Evolutionary conservation across 2,329 filamentous ascomycete genomes (phyloP), one percentile per base, ranked within the genome.

Genomic region (Penicillium aurantiogriseum): DNA sequence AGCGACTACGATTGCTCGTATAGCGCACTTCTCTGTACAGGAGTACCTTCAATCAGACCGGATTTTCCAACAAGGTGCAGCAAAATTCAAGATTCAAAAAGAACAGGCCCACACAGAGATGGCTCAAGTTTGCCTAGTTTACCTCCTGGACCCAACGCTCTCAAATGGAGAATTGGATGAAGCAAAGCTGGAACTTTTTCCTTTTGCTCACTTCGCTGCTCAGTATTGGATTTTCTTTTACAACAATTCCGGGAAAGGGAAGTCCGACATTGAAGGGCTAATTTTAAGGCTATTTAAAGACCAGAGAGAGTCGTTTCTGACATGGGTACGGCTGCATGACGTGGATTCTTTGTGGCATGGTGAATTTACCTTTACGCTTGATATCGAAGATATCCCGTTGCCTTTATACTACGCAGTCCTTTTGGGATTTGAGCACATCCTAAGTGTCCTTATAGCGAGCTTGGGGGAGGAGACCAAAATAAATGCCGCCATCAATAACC

Each of bases 1-100:
- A 4, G 0, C 11, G 10, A 31, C 0, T 31, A 8, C 50, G 15
- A 56, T 39, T 9, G 56, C 67, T 29, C 66, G 62, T 17, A 67
- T 74, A 40, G 68, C 68, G 5, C 69, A 73, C 55, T 73, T 70
- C 51, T 73, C 71, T 3, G 66, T 73, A 0, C 64, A 71, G 47
- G 69, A 73, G 53, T 73, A 74, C 51, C 62, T 74, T 15, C 36
- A 63, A 44, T 72, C 67, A 5, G 63, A 67, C 29, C 63, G 67
- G 5, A 69, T 61, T 17, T 0, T 7, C 3, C 35, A 49, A 45
- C 50, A 54, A 25, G 49, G 17, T 3, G 15, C 58, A 25, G 45
- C 10, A 43, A 43, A 9, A 8, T 59, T 57, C 11, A 25, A 31
- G 0, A 36, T 63, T 10, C 27, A 7, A 48, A 46, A 8, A n/a